Conservation (phyloP, 192 early-diverging fungal species). For the Fimicolochytrium jonesii region DNA sequence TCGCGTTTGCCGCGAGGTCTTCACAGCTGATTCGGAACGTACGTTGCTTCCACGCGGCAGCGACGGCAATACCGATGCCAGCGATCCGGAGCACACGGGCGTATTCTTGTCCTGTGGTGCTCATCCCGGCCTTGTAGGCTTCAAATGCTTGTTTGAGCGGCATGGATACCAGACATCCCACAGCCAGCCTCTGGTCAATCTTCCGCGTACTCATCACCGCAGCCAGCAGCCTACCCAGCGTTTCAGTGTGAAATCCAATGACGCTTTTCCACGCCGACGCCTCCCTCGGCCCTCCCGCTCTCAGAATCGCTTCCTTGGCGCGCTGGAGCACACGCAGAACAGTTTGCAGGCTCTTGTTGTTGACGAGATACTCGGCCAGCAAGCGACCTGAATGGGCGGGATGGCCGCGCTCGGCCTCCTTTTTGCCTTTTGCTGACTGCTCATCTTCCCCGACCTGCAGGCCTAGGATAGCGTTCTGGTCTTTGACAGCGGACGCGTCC, state of each 20-base stretch:
- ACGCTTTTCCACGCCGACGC: neutral
- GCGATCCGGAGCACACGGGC: constrained; percentile 44
- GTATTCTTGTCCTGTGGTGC: constrained; percentile 37
- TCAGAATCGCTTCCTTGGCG: constrained; percentile 23
- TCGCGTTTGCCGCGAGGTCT: constrained; percentile 52
- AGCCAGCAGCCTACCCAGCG: constrained; percentile 18
- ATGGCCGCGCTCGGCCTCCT: constrained; percentile 7
- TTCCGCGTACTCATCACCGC: constrained; percentile 26
- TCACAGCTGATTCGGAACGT: constrained; percentile 56
- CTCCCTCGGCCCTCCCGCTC: constrained; percentile 9
- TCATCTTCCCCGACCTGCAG: neutral
- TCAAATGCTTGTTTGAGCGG: constrained; percentile 30
- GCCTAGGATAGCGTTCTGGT: neutral
- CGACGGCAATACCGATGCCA: constrained; percentile 52
- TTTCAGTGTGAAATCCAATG: constrained; percentile 5
- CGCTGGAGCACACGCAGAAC: constrained; percentile 34
- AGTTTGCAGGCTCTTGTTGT: constrained; percentile 30
- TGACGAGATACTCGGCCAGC: constrained; percentile 30
- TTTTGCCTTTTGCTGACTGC: constrained; percentile 20
- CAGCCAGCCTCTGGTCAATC: constrained; percentile 41
- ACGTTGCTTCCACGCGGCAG: constrained; percentile 62
- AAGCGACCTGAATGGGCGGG: constrained; percentile 29
- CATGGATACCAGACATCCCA: constrained; percentile 39
- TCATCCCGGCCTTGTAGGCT: constrained; percentile 36
- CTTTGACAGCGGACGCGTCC: constrained; percentile 12